Conservation (phyloP, 139 green algal genomes). For the Parachlorella kessleri region DNA sequence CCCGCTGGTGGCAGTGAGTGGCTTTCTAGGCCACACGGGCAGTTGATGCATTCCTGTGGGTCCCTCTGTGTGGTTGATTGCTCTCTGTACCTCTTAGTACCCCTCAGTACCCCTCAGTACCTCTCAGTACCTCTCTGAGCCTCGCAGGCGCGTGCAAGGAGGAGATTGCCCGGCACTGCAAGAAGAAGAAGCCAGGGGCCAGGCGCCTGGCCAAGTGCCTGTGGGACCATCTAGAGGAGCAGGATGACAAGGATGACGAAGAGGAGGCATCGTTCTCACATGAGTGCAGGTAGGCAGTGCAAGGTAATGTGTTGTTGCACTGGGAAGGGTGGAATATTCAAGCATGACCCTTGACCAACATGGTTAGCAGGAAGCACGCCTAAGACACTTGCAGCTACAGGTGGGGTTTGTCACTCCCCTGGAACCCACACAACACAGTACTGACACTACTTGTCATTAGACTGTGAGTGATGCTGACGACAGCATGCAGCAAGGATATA, state of each 20-base stretch:
- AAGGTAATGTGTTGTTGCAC: neutral
- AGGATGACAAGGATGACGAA: conserved; percentile 40
- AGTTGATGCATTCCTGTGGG: too few species aligned
- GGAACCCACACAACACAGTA: neutral
- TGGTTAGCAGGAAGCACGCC: neutral
- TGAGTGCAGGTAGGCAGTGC: too few species aligned
- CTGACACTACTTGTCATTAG: too few species aligned
- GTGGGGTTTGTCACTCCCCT: neutral
- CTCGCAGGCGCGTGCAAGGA: conserved; percentile 62
- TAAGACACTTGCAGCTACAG: neutral
- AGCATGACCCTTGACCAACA: neutral
- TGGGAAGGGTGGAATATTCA: neutral
- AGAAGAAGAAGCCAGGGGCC: conserved; percentile 55
- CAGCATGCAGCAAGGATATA: too few species aligned
- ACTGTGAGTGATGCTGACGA: too few species aligned
- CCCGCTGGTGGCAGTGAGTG: too few species aligned
- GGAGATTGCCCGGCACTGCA: conserved; percentile 69
- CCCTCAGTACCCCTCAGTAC: too few species aligned
- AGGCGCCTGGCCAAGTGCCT: conserved; percentile 68
- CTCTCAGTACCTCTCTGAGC: neutral
- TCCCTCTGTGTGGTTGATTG: too few species aligned
- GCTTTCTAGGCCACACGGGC: too few species aligned
- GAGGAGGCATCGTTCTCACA: conserved; percentile 5
- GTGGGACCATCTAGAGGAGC: conserved; percentile 54
- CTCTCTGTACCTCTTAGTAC: too few species aligned